phyloP scores from a whole-genome alignment of 257 asterid species.

The Linderniella brevidens region DNA sequence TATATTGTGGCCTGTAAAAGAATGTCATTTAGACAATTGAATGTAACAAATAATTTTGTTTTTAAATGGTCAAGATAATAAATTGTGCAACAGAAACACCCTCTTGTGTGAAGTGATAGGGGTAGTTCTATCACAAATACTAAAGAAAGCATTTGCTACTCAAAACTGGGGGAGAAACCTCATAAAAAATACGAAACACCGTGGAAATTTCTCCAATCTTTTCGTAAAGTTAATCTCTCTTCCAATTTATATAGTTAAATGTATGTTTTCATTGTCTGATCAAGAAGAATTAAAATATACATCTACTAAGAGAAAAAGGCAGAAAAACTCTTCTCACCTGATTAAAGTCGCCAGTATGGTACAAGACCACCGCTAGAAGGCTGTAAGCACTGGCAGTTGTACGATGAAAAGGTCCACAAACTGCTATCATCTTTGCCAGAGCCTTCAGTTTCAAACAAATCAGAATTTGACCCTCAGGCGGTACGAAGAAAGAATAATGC shows the following conservation, averaged over 20 bases:
- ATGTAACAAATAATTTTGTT: too few relatives aligned
- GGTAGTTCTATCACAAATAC: too few relatives aligned
- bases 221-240: neutral
- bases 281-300: neutral
- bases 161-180: too few relatives aligned
- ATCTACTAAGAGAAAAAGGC: neutral
- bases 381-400: constrained; percentile 95
- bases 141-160: too few relatives aligned
- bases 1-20: constrained; percentile 73
- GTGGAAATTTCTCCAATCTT: neutral
- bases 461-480: constrained; percentile 12
- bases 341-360: constrained; percentile 98
- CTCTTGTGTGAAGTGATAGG: too few relatives aligned
- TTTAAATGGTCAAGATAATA: too few relatives aligned
- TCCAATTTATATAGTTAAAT: too few relatives aligned
- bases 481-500: constrained; percentile 5
- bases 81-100: too few relatives aligned
- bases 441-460: constrained; percentile 45
- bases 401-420: constrained; percentile 97
- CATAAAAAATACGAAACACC: too few relatives aligned
- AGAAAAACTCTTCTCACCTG: constrained; percentile 33
- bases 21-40: constrained; percentile 6
- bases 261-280: neutral
- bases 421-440: constrained; percentile 87
- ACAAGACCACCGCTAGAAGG: constrained; percentile 96